phyloP scores from a whole-genome alignment of 495 filamentous ascomycete species.

The Hypoxylon lenormandii region DNA sequence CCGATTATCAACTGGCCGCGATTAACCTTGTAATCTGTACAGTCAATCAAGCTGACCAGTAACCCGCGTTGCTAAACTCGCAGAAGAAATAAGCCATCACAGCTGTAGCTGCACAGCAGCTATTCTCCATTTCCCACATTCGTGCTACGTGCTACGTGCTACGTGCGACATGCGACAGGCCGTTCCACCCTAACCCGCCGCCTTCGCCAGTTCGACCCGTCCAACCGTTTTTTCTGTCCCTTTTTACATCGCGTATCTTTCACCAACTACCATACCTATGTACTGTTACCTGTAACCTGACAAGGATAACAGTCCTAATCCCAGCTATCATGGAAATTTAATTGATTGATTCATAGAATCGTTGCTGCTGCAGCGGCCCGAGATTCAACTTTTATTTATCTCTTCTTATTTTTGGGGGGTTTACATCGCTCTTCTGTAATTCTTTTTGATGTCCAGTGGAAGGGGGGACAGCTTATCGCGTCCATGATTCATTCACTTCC shows the following conservation, averaged over 20 bases:
- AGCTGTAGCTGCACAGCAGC: conserved; percentile 3
- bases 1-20: conserved; percentile 17
- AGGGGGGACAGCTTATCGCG: conserved; percentile 22
- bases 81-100: not conserved
- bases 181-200: conserved; percentile 5
- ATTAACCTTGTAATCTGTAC: conserved; percentile 4
- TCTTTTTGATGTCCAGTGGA: conserved; percentile 2
- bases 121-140: too few species aligned
- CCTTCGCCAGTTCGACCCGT: conserved; percentile 10
- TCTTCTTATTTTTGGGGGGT: conserved; percentile 5
- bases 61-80: conserved; percentile 16
- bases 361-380: conserved; percentile 12
- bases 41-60: not conserved
- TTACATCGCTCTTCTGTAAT: not conserved
- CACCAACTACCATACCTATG: not conserved
- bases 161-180: conserved; percentile 9
- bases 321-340: conserved; percentile 43
- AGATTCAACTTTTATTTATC: conserved; percentile 11
- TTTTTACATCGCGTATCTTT: not conserved
- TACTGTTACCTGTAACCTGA: conserved; percentile 5
- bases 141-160: not conserved
- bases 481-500: conserved; percentile 1
- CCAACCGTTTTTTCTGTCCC: conserved; percentile 10
- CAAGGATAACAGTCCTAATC: conserved; percentile 45
- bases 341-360: conserved; percentile 43